phyloP scores from a whole-genome alignment of 306 rosid species.

The Ziziphus jujuba region DNA sequence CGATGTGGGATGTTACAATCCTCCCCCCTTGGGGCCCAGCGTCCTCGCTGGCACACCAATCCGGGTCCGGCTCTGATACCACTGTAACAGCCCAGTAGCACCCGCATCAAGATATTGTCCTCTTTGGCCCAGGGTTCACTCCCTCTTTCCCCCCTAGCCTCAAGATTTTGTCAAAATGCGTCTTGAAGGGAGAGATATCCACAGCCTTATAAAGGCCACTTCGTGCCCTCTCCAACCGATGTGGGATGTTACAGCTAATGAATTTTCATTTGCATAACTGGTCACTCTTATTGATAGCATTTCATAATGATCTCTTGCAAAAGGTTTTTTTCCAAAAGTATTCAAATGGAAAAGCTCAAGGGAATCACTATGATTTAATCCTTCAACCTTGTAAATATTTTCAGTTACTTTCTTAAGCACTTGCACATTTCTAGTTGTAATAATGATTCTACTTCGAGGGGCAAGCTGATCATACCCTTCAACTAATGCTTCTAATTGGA shows the following conservation, averaged over 20 bases:
- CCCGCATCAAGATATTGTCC: no score
- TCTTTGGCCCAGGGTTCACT: no score
- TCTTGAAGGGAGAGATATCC: no score
- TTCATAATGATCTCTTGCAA: neutral
- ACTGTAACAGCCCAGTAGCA: no score
- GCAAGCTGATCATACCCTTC: neutral
- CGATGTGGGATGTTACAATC: no score
- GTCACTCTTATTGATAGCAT: neutral
- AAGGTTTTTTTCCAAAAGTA: neutral
- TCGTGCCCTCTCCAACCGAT: no score
- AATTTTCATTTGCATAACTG: neutral
- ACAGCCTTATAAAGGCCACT: no score
- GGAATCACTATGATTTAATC: neutral
- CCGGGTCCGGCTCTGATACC: no score
- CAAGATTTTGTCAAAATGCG: no score
- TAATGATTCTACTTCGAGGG: neutral
- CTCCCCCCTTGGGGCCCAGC: no score
- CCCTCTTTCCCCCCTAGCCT: no score
- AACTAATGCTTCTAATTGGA: neutral
- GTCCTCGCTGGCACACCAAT: no score
- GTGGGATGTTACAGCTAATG: conserved; percentile 4
- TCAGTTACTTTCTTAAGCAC: neutral
- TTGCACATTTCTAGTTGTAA: neutral
- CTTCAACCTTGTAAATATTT: neutral
- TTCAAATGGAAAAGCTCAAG: neutral